A percentile compares a stretch with the other conserved stretches of the same genome.
phyloP scores from a whole-genome alignment of 2,329 filamentous ascomycete species.

The Nemania abortiva region DNA sequence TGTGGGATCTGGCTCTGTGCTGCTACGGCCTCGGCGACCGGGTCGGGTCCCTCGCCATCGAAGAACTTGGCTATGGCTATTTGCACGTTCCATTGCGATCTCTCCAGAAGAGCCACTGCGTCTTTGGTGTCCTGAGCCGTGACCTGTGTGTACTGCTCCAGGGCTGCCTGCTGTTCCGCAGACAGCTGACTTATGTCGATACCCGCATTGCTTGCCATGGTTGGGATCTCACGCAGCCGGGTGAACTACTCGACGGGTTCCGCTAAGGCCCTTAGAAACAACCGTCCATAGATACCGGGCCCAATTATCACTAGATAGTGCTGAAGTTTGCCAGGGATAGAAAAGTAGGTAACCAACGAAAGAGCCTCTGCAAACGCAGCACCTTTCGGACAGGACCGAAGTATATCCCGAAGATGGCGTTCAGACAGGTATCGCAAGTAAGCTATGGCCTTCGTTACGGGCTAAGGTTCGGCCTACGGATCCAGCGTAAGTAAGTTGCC shows the following conservation, averaged over 20 bases:
- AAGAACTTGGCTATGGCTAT: constrained; percentile 98
- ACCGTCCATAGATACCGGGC: constrained; percentile 13
- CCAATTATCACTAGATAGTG: not conserved
- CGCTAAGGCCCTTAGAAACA: not conserved
- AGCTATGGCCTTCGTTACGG: constrained; percentile 3
- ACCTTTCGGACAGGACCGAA: not conserved
- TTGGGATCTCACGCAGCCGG: constrained; percentile 27
- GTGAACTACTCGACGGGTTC: constrained; percentile 6
- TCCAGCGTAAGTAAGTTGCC: not conserved
- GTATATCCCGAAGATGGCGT: not conserved
- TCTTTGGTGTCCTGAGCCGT: constrained; percentile 84
- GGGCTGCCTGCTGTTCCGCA: constrained; percentile 80
- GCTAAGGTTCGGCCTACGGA: not conserved
- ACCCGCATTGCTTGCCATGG: constrained; percentile 60
- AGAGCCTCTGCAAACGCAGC: not conserved
- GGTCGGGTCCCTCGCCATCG: constrained; percentile 90
- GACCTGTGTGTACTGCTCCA: constrained; percentile 89
- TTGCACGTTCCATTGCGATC: constrained; percentile 98
- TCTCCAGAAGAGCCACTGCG: constrained; percentile 81
- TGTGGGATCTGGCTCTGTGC: constrained; percentile 72
- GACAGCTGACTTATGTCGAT: constrained; percentile 78
- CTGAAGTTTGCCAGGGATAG: not conserved
- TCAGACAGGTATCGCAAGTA: not conserved
- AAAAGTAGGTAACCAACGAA: not conserved
- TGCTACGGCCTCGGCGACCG: constrained; percentile 79